Evolutionary conservation across 768 basidiomycete genomes (phyloP).

Genomic region (Leccinum sublutescens): DNA sequence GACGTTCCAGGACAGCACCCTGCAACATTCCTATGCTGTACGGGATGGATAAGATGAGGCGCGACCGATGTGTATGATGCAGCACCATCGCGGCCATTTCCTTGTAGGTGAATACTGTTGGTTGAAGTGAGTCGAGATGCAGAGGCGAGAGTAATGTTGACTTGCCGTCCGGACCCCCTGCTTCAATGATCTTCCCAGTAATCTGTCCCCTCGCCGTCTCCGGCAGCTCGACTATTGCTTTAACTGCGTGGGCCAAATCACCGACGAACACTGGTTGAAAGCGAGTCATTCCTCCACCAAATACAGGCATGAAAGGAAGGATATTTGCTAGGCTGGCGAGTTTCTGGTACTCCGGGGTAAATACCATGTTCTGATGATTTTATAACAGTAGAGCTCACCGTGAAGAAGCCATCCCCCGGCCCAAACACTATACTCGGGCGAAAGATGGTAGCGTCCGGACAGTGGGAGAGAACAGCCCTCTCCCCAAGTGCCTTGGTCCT

Average conservation of each 20-base stretch:
- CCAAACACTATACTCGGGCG: constrained; percentile 76
- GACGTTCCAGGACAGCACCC: constrained; percentile 57
- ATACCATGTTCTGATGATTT: neutral
- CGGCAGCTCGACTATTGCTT: constrained; percentile 48
- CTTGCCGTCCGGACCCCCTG: constrained; percentile 51
- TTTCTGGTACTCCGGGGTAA: constrained; percentile 37
- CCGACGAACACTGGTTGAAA: constrained; percentile 77
- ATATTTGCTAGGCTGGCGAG: constrained; percentile 59
- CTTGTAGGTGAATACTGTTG: constrained; percentile 62
- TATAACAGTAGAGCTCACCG: constrained; percentile 39
- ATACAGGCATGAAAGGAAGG: constrained; percentile 74
- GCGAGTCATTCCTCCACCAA: constrained; percentile 60
- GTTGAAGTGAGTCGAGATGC: constrained; percentile 33
- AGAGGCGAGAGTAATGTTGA: constrained; percentile 22
- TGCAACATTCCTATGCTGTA: constrained; percentile 63
- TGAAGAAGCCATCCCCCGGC: constrained; percentile 74
- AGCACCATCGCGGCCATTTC: constrained; percentile 67
- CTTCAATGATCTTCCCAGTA: constrained; percentile 46
- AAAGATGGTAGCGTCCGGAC: constrained; percentile 57
- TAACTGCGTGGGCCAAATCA: constrained; percentile 62
- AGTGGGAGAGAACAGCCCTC: constrained; percentile 44
- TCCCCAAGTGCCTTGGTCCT: constrained; percentile 67
- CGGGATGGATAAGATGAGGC: constrained; percentile 64
- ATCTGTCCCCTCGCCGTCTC: constrained; percentile 33
- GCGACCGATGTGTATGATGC: constrained; percentile 46